Conservation (phyloP, 441 rosid species). For the Erodium moschatum region DNA sequence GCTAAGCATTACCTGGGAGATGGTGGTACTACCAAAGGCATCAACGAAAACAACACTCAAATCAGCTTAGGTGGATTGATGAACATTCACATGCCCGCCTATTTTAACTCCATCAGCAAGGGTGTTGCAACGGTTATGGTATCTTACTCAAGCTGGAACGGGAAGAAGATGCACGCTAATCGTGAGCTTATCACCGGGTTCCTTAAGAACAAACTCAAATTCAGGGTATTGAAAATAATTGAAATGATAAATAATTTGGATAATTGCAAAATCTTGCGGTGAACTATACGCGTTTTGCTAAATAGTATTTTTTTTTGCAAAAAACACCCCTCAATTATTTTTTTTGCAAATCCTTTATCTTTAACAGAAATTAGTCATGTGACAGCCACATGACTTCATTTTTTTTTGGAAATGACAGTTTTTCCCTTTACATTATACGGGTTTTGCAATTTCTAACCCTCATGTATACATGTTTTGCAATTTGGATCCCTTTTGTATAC, state of each 20-base stretch:
- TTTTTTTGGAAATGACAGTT: too few relatives aligned
- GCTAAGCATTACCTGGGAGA: constrained; percentile 65
- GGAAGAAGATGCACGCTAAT: constrained; percentile 62
- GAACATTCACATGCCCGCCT: constrained; percentile 54
- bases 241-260: not conserved
- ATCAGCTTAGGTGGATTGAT: constrained; percentile 43
- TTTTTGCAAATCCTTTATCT: too few relatives aligned
- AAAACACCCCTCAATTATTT: too few relatives aligned
- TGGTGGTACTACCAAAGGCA: constrained; percentile 60
- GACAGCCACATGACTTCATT: too few relatives aligned
- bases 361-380: too few relatives aligned
- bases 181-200: constrained; percentile 44
- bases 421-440: too few relatives aligned
- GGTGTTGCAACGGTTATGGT: constrained; percentile 62
- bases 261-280: too few relatives aligned
- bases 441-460: too few relatives aligned
- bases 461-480: too few relatives aligned
- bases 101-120: constrained; percentile 46
- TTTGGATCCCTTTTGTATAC: too few relatives aligned
- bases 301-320: too few relatives aligned
- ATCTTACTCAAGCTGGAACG: constrained; percentile 66
- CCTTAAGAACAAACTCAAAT: constrained; percentile 54
- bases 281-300: too few relatives aligned
- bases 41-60: constrained; percentile 51
- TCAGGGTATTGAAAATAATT: constrained; percentile 32